Percentiles rank a stretch among this genome's conserved stretches.
Evolutionary conservation across 2,329 filamentous ascomycete species (phyloP).

Genomic region (Claviceps lovelessii): DNA sequence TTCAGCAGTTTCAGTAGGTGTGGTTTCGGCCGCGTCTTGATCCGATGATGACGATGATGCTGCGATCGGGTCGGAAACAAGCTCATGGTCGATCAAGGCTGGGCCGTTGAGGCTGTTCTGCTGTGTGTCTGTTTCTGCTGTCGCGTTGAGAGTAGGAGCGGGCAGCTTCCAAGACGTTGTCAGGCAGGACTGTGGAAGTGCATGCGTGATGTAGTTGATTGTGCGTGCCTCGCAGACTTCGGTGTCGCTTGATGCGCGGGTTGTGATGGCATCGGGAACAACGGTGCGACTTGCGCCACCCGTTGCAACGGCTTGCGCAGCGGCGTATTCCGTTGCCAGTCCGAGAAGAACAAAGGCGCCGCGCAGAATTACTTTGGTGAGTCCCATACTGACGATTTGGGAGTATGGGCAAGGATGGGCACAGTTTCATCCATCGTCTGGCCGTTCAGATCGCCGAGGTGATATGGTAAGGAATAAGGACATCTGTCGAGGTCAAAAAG

Average conservation of each 20-base stretch:
- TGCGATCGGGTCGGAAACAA: neutral
- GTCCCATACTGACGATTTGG: constrained; percentile 4
- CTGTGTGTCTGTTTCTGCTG: neutral
- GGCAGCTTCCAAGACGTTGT: constrained; percentile 41
- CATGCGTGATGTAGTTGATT: constrained; percentile 72
- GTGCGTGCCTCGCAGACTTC: constrained; percentile 42
- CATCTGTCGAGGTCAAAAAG: neutral
- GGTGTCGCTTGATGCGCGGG: neutral
- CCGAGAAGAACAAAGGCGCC: neutral
- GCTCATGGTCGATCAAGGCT: neutral
- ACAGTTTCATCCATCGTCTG: constrained; percentile 3
- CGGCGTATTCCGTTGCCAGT: neutral
- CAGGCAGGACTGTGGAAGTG: constrained; percentile 61
- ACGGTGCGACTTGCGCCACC: neutral
- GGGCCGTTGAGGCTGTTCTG: neutral
- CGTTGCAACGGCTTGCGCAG: neutral
- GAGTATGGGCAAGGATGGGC: neutral
- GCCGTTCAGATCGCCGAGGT: neutral
- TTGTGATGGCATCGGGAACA: neutral
- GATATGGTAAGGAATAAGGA: neutral
- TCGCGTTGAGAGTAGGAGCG: constrained; percentile 7
- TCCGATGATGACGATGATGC: neutral
- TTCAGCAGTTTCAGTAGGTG: constrained; percentile 1
- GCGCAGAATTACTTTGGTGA: neutral
- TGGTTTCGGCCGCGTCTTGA: constrained; percentile 3